phyloP scores from a whole-genome alignment of 2,329 filamentous ascomycete species.

The Drechslerella stenobrocha region DNA sequence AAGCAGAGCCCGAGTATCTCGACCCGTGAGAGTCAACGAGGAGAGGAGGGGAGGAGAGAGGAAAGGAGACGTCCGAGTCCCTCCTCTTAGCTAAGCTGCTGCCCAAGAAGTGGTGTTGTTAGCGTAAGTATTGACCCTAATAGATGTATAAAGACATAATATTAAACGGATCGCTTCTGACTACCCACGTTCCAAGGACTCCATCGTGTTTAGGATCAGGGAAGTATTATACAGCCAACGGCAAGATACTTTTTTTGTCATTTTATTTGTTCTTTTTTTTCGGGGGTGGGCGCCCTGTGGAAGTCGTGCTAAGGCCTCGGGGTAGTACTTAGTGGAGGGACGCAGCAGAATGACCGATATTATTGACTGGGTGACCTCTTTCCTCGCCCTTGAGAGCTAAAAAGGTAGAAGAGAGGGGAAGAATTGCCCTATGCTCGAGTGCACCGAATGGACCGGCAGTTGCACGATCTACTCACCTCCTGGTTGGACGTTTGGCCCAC shows the following conservation, averaged over 20 bases:
- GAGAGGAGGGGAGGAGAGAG: constrained; percentile 7
- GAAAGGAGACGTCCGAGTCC: constrained; percentile 1
- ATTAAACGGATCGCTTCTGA: constrained; percentile 33
- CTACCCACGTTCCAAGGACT: constrained; percentile 25
- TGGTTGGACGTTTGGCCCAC: constrained; percentile 40
- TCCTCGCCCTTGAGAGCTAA: constrained; percentile 29
- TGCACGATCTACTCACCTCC: constrained; percentile 30
- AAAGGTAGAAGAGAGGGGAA: constrained; percentile 21
- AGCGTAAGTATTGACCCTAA: constrained; percentile 7
- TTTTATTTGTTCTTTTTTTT: constrained; percentile 13
- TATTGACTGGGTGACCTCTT: constrained; percentile 15
- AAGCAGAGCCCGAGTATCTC: constrained; percentile 29
- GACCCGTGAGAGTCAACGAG: constrained; percentile 17
- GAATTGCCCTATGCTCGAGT: constrained; percentile 31
- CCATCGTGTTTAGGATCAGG: constrained; percentile 31
- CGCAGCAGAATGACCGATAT: constrained; percentile 5
- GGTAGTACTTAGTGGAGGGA: constrained; percentile 23
- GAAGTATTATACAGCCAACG: constrained; percentile 42
- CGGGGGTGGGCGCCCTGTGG: constrained; percentile 5
- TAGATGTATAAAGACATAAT: constrained; percentile 43
- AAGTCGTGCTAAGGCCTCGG: constrained; percentile 33
- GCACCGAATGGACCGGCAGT: constrained; percentile 35
- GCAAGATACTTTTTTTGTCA: constrained; percentile 15
- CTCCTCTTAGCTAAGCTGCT: constrained; percentile 1
- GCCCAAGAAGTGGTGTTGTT: constrained; percentile 12